Evolutionary conservation across 352 stramenopile genomes (phyloP), one percentile per base, ranked within the genome.

Genomic region (Phytophthora pini): DNA sequence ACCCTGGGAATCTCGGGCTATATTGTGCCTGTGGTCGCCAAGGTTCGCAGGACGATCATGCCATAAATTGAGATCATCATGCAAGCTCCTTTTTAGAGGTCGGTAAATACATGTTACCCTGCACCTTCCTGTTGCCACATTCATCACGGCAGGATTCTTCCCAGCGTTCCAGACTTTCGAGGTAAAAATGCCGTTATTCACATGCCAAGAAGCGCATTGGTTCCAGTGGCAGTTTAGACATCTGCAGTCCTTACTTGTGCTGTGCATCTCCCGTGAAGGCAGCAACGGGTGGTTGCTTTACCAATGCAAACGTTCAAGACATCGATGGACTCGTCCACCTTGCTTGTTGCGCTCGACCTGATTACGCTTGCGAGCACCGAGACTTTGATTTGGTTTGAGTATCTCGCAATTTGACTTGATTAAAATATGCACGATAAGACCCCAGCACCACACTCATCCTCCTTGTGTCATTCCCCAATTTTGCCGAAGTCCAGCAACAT

Each of bases 1-100:
- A 94, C 87, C 12, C 77, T 95, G 9, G 84, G 85, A 3, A 71
- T 88, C 54, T 83, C 84, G 9, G 87, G 84, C 6, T 95, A 95
- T 61, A 41, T 91, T 17, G 87, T 90, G 5, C 87, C 87, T 13
- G 44, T 82, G 29, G 78, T 94, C 15, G 86, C 86, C 46, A 93
- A 89, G 57, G 57, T 76, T 10, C 82, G 84, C 38, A 75, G 57
- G 20, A 72, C 64, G 15, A 46, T 90, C n/a, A 62, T 70, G 34
- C 82, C 82, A 2, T 92, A 73, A 54, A 61, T 44, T 15, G 26
- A 8, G 32, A 31, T 11, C 15, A 45, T 24, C 50, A 36, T 24
- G 17, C 17, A 20, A 20, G 17, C 17, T 54, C 17, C 1, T 10
- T 39, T 17, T 39, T 58, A 34, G 44, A 56, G 41, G 48, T 39